Evolutionary conservation across 257 asterid species (phyloP), one percentile per base, ranked within the genome.

Genomic region (Capsicum pubescens): DNA sequence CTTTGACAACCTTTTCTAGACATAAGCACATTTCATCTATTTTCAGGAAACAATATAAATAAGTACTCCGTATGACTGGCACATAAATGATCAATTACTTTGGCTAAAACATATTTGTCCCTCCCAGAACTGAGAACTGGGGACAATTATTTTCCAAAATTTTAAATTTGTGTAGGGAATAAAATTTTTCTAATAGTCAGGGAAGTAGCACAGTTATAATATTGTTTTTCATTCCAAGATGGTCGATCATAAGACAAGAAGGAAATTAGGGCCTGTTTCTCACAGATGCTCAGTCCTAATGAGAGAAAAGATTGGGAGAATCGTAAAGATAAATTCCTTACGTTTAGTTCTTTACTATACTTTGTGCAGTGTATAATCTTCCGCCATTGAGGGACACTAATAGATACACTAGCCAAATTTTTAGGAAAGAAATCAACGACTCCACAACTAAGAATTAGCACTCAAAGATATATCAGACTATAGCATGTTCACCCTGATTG

Each of bases 91-190:
- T 26, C 64, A 77, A 32, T 32, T 52, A 2, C 19, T 74, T 48
- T 50, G 81, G 15, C 1, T 26, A 14, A 54, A 77, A 54, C 94
- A 60, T 95, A 88, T 84, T 91, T 87, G 46, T 91, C 91, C 21
- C 84, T 92, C 57, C 90, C 94, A 2, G 91, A 91, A 87, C 93
- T 91, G 92, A 93, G 93, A 54, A 77, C 81, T 81, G 7, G 81
- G 84, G 50, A 69, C 48, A 58, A 64, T 3, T 67, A 50, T 17
- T 52, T 4, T 50, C 13, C 80, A 79, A 3, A 46, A 4, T 55
- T 50, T 42, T 58, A 44, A 71, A 69, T 55, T 32, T 11, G 8
- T 42, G 59, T 3, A 69, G 7, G 72, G 71, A 13, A 0, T 0
- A 52, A 52, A 0, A 13, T 13, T 54, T 54, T 5, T 26, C 15